phyloP scores from a whole-genome alignment of 768 basidiomycete genomes.

The Kwoniella botswanensis region DNA sequence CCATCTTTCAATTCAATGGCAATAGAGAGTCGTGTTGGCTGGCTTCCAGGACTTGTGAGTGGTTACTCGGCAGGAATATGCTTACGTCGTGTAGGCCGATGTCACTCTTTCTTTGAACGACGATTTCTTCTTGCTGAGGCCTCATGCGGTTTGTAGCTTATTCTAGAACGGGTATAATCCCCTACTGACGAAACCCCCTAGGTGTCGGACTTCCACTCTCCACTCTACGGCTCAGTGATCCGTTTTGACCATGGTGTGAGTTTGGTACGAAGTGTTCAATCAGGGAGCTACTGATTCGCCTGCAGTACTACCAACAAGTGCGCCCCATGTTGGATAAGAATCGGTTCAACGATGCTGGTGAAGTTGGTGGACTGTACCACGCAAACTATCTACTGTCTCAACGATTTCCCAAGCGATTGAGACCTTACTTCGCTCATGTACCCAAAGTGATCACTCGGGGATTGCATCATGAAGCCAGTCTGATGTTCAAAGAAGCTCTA shows the following conservation, averaged over 20 bases:
- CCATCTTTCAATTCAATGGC: conserved; percentile 56
- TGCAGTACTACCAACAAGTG: conserved; percentile 46
- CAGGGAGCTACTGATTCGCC: not conserved
- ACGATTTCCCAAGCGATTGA: conserved; percentile 48
- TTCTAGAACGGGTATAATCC: not conserved
- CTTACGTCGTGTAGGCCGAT: conserved; percentile 25
- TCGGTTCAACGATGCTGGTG: conserved; percentile 50
- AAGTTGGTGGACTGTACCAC: conserved; percentile 51
- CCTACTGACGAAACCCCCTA: conserved; percentile 5
- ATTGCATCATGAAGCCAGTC: conserved; percentile 52
- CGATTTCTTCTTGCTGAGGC: conserved; percentile 52
- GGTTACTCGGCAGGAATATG: not conserved
- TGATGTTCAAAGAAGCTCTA: conserved; percentile 53
- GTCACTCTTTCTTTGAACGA: conserved; percentile 51
- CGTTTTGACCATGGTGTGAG: conserved; percentile 52
- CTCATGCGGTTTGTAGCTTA: conserved; percentile 41
- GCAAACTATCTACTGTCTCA: conserved; percentile 52
- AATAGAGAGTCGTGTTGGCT: conserved; percentile 51
- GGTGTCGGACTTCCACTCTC: conserved; percentile 50
- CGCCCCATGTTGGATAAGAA: conserved; percentile 47
- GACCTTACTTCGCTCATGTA: conserved; percentile 55
- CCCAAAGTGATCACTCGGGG: conserved; percentile 54
- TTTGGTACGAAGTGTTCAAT: not conserved
- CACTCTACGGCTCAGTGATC: conserved; percentile 52
- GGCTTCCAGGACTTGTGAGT: conserved; percentile 49